A percentile compares a stretch with the other conserved stretches of the same genome.
Evolutionary conservation across 2,329 filamentous ascomycete genomes (phyloP).

Genomic region (Claviceps pusilla): DNA sequence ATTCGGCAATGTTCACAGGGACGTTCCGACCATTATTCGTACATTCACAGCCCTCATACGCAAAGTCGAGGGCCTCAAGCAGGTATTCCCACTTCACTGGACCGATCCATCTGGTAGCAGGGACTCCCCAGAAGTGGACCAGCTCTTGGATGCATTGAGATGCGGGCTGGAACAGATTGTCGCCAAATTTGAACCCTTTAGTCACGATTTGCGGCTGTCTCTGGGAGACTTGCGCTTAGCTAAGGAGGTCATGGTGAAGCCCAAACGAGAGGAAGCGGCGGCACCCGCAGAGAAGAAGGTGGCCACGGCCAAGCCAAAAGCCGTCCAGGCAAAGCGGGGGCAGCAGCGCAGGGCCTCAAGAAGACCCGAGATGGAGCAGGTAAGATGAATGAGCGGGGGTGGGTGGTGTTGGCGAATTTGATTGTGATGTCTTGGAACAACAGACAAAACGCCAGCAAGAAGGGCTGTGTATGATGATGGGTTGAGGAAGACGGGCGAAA

Average conservation of each 20-base stretch:
- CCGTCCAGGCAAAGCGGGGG: conserved; percentile 10
- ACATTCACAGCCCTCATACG: conserved; percentile 54
- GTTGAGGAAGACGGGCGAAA: not conserved
- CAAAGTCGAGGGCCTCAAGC: conserved; percentile 54
- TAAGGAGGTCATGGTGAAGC: conserved; percentile 41
- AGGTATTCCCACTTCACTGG: conserved; percentile 52
- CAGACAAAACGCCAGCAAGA: not conserved
- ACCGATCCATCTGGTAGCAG: conserved; percentile 51
- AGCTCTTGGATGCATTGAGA: conserved; percentile 50
- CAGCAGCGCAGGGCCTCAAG: conserved; percentile 8
- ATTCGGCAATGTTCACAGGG: conserved; percentile 72
- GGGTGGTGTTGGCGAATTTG: not conserved
- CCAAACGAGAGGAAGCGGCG: conserved; percentile 2
- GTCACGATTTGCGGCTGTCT: conserved; percentile 53
- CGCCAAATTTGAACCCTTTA: conserved; percentile 58
- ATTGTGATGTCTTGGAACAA: not conserved
- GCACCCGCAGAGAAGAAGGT: conserved; percentile 14
- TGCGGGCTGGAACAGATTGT: conserved; percentile 51
- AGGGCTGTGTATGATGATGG: not conserved
- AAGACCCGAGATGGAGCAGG: conserved; percentile 17
- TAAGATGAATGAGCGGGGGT: conserved; percentile 6
- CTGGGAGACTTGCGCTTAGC: conserved; percentile 59
- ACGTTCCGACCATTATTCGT: conserved; percentile 60
- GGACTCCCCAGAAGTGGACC: conserved; percentile 52
- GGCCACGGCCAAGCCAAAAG: conserved; percentile 14